Percentiles rank a stretch among this genome's conserved stretches.
Evolutionary conservation across 371 early-diverging fungal species (phyloP).

Genomic region (Mucor racemosus): DNA sequence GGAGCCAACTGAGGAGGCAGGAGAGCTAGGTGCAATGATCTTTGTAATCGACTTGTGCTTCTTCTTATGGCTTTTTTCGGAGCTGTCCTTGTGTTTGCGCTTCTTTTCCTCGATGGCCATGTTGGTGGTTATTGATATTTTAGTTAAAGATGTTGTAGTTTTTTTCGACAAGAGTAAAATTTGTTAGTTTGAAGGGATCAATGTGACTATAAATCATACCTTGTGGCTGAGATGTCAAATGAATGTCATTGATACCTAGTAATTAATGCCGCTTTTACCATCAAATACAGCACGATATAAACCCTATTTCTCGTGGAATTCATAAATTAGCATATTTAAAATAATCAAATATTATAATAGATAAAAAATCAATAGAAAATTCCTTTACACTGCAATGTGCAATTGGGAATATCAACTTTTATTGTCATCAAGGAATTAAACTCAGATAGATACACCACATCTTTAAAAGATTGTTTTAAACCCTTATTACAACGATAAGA

Average conservation of each 20-base stretch:
- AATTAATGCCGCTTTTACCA: not conserved
- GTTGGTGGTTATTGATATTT: not conserved
- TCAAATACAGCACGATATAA: no score
- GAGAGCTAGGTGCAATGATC: slow-evolving; percentile 21
- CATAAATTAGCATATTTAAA: not conserved
- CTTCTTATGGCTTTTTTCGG: slow-evolving; percentile 39
- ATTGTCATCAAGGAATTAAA: no score
- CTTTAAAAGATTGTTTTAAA: no score
- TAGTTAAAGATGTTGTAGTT: slow-evolving; percentile 1
- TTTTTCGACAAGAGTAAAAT: not conserved
- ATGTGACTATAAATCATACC: slow-evolving; percentile 8
- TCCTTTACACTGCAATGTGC: no score
- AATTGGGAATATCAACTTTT: no score
- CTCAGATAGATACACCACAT: no score
- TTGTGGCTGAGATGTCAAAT: slow-evolving; percentile 7
- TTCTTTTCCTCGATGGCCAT: slow-evolving; percentile 46
- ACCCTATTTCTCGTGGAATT: no score
- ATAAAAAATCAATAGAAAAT: no score
- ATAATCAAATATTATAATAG: not conserved
- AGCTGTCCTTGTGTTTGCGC: slow-evolving; percentile 46
- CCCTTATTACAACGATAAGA: no score
- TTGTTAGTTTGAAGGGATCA: not conserved
- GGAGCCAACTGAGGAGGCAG: slow-evolving; percentile 16
- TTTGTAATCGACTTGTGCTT: slow-evolving; percentile 35
- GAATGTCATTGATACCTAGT: no score